phyloP scores from a whole-genome alignment of 2,329 filamentous ascomycete genomes.

The Claviceps spartinae region DNA sequence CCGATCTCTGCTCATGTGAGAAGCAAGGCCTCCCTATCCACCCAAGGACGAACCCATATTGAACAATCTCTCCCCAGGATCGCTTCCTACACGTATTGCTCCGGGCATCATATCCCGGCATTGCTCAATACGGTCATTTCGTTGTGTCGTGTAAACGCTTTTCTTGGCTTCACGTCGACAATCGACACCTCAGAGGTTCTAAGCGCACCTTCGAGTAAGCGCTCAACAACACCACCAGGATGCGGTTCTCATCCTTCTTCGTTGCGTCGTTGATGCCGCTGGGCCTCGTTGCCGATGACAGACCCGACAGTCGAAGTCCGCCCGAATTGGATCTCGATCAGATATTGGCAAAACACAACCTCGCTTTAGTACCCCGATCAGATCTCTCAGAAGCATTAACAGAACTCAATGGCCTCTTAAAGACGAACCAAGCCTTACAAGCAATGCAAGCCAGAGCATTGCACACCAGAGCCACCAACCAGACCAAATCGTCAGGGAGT shows the following conservation, averaged over 20 bases:
- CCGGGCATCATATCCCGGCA: background rate
- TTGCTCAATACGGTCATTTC: background rate
- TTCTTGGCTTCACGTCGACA: background rate
- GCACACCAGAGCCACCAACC: slow-evolving; percentile 1
- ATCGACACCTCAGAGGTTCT: background rate
- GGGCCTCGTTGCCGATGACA: slow-evolving; percentile 18
- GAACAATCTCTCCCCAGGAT: background rate
- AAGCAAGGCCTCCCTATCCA: background rate
- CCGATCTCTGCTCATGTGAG: background rate
- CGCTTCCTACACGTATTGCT: background rate
- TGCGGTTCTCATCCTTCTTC: slow-evolving; percentile 24
- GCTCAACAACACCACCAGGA: slow-evolving; percentile 9
- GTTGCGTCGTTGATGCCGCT: slow-evolving; percentile 21
- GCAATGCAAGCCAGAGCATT: slow-evolving; percentile 3
- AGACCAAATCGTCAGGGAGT: background rate
- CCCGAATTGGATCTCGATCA: slow-evolving; percentile 26
- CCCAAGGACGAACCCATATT: slow-evolving; percentile 3
- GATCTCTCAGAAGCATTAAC: slow-evolving; percentile 31
- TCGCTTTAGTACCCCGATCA: slow-evolving; percentile 30
- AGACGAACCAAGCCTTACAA: slow-evolving; percentile 13
- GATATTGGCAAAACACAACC: slow-evolving; percentile 28
- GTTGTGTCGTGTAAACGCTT: background rate
- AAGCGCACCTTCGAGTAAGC: background rate
- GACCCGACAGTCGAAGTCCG: slow-evolving; percentile 11
- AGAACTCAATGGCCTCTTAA: slow-evolving; percentile 27